Evolutionary conservation across 2,329 filamentous ascomycete species (phyloP), one percentile per base, ranked within the genome.

Genomic region (Cercospora sojina): DNA sequence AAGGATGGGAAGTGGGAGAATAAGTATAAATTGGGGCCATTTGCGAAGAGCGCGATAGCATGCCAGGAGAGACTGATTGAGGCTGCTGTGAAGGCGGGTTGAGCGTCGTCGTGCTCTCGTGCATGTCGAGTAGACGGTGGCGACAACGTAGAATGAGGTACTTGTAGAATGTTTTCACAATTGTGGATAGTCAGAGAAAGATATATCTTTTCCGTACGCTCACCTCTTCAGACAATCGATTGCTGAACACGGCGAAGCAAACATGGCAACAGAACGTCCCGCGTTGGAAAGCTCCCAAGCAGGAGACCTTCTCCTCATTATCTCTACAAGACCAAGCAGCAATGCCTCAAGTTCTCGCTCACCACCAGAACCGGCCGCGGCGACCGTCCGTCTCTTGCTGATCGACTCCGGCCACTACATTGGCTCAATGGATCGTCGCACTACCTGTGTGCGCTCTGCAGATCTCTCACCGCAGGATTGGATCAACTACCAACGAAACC

Each of bases 1-100:
- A 77, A 79, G 2, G 81, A 86, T 32, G 85, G 85, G 3, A 83
- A 84, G 67, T 83, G 82, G 32, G 83, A 80, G 66, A 79, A 84
- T 20, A 31, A 56, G 16, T 83, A 85, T 67, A 83, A 84, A 58
- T 69, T 82, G 80, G 81, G 71, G 66, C 78, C 68, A 5, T 77
- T 73, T 49, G 76, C 75, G 12, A 73, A 74, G 55, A 69, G 67
- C 29, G 77, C 76, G 16, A 74, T 74, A 67, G 69, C 64, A 13
- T 73, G 71, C 41, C 76, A 77, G 59, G 71, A 69, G 73, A 80
- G 71, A 70, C 74, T 87, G 55, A 67, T 84, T 64, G 73, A 79
- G 8, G 66, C 55, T 27, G 63, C 58, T 6, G 59, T 63, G 56
- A 64, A 69, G 49, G 55, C 27, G 20, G 27, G 32, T 9, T 32